Base-by-base conservation (phyloP, 2,329 filamentous ascomycete species). In the Microsporum canis region DNA sequence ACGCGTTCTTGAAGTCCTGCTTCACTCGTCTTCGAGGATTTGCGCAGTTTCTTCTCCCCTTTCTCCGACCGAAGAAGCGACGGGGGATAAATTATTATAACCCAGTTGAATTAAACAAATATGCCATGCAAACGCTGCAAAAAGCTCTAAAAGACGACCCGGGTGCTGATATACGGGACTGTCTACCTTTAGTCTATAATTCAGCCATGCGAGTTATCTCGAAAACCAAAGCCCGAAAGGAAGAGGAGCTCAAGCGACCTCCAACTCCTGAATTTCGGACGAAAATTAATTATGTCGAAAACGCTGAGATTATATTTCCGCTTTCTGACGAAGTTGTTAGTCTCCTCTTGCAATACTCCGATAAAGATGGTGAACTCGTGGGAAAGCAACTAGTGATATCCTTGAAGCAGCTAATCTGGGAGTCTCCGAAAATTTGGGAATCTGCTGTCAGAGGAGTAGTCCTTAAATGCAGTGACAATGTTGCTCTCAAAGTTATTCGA, bases 341-440 rank as follows among this genome's bases (percentile, higher is more conserved):
- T 53, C 33, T 67, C 55, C 63, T 69, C 57, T 36, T 58, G 10
- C 61, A 45, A 57, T 64, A 23, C 17, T 23, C 17, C 17, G 17
- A 23, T 23, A 23, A 23, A 23, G 17, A 23, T 23, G 17, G 17
- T 23, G 17, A 23, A 1, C 17, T 23, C 17, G 17, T 27, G 43
- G 8, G 7, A 38, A 62, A 66, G 56, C 53, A 63, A 58, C 23
- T 60, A 29, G 61, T 69, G 8, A 23, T 61, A 6, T 61, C 66
- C 34, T 59, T 70, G 57, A 67, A 66, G 57, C 39, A 47, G 39
- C 62, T 71, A 1, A 36, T 69, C 47, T 68, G 65, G 65, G 49
- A 65, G n/a, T 69, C 68, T 5, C 57, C 59, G 27, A 66, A 65
- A 43, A 58, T 71, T 7, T 71, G 65, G 65, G 64, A 70, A 60